phyloP scores from a whole-genome alignment of 345 rosid species.

The Populus euphratica region DNA sequence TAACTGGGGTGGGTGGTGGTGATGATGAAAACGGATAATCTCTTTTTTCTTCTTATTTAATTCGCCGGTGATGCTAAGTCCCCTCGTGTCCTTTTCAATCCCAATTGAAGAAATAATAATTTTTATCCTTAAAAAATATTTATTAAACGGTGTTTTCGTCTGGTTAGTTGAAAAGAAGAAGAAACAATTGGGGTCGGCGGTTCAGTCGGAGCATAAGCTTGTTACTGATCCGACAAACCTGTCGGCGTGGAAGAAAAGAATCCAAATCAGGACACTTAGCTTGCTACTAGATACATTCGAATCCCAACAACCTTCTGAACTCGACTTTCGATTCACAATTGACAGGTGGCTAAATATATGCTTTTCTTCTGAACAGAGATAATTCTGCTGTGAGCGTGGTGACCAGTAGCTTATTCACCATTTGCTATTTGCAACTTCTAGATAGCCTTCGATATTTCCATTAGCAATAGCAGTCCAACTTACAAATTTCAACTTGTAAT shows the following conservation, averaged over 20 bases:
- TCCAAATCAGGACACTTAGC: too few relatives aligned
- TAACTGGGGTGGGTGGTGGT: too few relatives aligned
- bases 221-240: too few relatives aligned
- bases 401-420: neutral
- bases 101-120: neutral
- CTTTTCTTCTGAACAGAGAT: neutral
- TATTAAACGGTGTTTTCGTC: neutral
- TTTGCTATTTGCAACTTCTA: neutral
- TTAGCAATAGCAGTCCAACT: neutral
- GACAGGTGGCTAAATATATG: too few relatives aligned
- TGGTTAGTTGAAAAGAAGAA: neutral
- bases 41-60: neutral
- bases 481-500: conserved; percentile 13
- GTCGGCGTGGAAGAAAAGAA: too few relatives aligned
- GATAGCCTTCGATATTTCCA: neutral
- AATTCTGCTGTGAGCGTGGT: neutral
- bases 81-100: neutral
- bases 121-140: neutral
- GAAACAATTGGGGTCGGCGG: neutral
- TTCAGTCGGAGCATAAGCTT: too few relatives aligned
- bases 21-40: neutral
- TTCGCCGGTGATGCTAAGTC: neutral
- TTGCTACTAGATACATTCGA: too few relatives aligned
- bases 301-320: too few relatives aligned
- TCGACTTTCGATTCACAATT: too few relatives aligned